A percentile compares a stretch with the other conserved stretches of the same genome.
Evolutionary conservation across 306 rosid genomes (phyloP).

Genomic region (Macrotyloma uniflorum): DNA sequence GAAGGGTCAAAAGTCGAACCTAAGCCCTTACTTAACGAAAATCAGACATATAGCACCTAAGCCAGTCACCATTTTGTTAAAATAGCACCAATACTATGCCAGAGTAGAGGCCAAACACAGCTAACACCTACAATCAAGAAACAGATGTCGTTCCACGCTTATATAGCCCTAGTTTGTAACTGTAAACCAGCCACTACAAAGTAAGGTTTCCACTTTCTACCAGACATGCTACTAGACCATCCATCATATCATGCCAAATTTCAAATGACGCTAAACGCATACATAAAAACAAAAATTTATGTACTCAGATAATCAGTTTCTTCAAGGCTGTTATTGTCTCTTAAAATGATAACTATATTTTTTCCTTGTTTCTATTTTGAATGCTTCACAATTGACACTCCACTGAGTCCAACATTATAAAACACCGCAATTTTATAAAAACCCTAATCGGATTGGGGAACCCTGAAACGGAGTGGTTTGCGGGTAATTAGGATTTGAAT

Average conservation of each 20-base stretch:
- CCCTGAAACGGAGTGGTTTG: constrained; percentile 8
- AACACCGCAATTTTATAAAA: neutral
- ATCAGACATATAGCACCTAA: neutral
- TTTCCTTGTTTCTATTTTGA: neutral
- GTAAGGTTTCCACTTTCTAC: neutral
- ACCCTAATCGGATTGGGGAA: constrained; percentile 31
- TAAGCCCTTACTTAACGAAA: neutral
- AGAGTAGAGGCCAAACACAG: too few species aligned
- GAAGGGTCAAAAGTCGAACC: neutral
- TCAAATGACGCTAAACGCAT: constrained; percentile 14
- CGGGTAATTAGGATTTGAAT: constrained; percentile 1
- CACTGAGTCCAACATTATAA: neutral
- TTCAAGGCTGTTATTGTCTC: neutral
- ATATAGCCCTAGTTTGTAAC: constrained; percentile 1
- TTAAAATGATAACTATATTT: neutral
- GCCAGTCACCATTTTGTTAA: neutral
- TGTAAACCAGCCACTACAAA: neutral
- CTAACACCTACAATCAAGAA: neutral
- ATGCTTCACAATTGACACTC: neutral
- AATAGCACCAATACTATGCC: neutral
- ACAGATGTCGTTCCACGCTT: neutral
- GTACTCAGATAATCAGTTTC: neutral
- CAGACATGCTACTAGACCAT: neutral
- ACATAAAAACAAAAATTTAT: neutral
- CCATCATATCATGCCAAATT: constrained; percentile 1